Conservation (phyloP, 306 rosid species). For the Crataegus laevigata region DNA sequence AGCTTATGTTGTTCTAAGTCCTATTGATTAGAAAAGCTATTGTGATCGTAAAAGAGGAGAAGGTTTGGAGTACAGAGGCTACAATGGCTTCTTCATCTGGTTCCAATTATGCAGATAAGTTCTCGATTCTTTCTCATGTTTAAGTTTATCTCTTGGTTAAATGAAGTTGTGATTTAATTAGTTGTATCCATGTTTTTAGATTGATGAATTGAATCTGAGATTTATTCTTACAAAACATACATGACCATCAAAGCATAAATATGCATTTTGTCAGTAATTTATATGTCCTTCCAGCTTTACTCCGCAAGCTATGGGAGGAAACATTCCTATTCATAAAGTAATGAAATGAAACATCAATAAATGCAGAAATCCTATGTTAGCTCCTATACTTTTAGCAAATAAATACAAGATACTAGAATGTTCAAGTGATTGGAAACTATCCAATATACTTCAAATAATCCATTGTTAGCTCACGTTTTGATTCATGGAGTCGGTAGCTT, state of each 20-base stretch:
- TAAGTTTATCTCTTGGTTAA: no score
- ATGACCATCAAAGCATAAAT: not conserved
- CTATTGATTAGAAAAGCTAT: no score
- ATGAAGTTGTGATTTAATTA: no score
- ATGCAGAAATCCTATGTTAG: not conserved
- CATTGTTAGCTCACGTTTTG: slow-evolving; percentile 22
- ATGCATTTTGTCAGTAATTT: not conserved
- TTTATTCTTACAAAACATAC: no score
- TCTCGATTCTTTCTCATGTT: no score
- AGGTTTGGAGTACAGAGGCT: no score
- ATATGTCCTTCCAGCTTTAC: not conserved
- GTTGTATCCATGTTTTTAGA: no score
- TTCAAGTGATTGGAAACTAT: not conserved
- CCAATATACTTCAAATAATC: not conserved
- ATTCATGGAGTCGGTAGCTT: slow-evolving; percentile 98
- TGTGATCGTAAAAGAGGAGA: no score
- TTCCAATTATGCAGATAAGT: no score
- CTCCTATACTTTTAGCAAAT: not conserved
- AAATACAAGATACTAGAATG: not conserved
- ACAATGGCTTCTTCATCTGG: no score
- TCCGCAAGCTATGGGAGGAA: not conserved
- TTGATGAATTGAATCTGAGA: no score
- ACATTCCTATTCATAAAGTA: not conserved
- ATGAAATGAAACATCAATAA: not conserved
- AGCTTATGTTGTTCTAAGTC: no score